Evolutionary conservation across 257 asterid genomes (phyloP).

Genomic region (Mentha longifolia): DNA sequence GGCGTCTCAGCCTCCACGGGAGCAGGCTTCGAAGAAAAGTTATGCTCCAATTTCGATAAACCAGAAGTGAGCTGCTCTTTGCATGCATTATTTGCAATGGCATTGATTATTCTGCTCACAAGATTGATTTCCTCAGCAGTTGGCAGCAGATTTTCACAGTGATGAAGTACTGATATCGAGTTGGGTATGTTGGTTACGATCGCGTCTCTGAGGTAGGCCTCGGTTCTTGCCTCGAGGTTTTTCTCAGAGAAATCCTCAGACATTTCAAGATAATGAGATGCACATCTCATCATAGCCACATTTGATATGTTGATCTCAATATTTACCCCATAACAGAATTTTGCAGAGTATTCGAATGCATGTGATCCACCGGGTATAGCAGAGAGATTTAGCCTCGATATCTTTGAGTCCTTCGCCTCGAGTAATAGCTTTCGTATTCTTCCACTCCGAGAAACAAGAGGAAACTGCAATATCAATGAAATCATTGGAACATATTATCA

Average conservation of each 20-base stretch:
- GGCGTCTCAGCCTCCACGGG: constrained; percentile 58
- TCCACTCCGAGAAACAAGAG: constrained; percentile 87
- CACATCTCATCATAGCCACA: constrained; percentile 70
- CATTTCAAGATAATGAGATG: constrained; percentile 86
- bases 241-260: constrained; percentile 77
- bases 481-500: background rate
- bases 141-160: constrained; percentile 68
- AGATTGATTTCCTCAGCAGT: constrained; percentile 66
- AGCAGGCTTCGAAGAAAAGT: constrained; percentile 49
- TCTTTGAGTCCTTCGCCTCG: constrained; percentile 74
- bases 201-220: constrained; percentile 57
- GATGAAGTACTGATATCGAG: constrained; percentile 72
- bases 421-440: constrained; percentile 62
- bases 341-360: constrained; percentile 88
- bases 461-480: constrained; percentile 56
- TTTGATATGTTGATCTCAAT: constrained; percentile 70
- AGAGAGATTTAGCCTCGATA: constrained; percentile 59
- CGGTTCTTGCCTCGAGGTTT: constrained; percentile 71
- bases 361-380: constrained; percentile 87
- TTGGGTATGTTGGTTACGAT: constrained; percentile 66
- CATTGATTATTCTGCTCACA: constrained; percentile 58
- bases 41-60: constrained; percentile 75
- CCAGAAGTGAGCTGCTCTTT: constrained; percentile 92
- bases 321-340: constrained; percentile 85
- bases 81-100: constrained; percentile 77